Percentiles rank a stretch among this genome's conserved stretches.
phyloP scores from a whole-genome alignment of 257 asterid genomes.

The Solanum arcanum region DNA sequence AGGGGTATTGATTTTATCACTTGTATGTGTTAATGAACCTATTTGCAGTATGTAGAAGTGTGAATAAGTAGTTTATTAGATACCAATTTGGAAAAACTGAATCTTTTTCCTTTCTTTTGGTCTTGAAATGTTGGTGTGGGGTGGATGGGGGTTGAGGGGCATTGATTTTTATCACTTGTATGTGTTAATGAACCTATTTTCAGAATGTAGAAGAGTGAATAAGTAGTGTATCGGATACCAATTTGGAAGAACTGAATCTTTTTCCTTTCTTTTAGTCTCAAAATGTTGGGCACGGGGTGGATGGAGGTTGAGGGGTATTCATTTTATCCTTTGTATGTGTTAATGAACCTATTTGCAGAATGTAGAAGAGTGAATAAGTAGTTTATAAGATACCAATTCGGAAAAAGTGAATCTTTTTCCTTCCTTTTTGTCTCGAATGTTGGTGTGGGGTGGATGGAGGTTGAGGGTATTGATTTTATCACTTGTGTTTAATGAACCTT shows the following conservation, averaged over 20 bases:
- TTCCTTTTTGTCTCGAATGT: too few species aligned
- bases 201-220: slow-evolving; percentile 5
- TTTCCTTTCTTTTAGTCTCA: neutral
- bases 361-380: too few species aligned
- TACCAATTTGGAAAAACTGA: neutral
- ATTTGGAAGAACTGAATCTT: neutral
- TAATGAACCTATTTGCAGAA: too few species aligned
- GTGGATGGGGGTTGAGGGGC: neutral
- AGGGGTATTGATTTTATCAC: neutral
- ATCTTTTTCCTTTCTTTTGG: too few species aligned
- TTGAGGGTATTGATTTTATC: neutral
- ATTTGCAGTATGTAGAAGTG: too few species aligned
- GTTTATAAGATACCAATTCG: too few species aligned
- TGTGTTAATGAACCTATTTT: neutral
- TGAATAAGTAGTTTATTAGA: too few species aligned
- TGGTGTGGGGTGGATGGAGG: neutral
- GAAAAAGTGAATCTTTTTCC: neutral
- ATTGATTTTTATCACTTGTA: neutral
- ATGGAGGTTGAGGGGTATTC: neutral
- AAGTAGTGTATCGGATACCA: neutral
- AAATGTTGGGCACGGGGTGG: neutral
- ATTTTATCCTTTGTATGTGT: too few species aligned
- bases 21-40: too few species aligned
- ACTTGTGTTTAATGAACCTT: neutral
- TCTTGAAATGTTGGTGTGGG: neutral